Conservation (phyloP, 2,329 filamentous ascomycete species). For the Lasiodiplodia sp. region DNA sequence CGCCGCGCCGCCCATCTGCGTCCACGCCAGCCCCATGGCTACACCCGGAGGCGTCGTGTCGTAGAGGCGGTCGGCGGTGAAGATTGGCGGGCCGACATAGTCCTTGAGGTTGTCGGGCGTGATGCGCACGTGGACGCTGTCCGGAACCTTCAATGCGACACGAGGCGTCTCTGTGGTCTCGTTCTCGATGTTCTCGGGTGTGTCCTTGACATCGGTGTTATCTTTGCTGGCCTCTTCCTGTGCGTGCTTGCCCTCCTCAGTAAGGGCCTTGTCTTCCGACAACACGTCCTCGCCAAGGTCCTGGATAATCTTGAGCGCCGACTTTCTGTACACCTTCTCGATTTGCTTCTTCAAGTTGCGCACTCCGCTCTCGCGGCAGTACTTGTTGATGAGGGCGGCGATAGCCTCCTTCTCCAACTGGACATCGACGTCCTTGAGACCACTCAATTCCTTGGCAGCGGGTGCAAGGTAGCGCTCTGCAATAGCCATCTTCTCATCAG, state of each 20-base stretch:
- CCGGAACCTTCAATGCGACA: slow-evolving; percentile 81
- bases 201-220: slow-evolving; percentile 67
- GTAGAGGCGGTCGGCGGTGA: slow-evolving; percentile 94
- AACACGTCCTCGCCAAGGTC: slow-evolving; percentile 87
- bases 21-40: slow-evolving; percentile 98
- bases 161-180: slow-evolving; percentile 73
- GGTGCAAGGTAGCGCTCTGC: slow-evolving; percentile 92
- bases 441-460: slow-evolving; percentile 91
- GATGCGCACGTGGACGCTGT: slow-evolving; percentile 85
- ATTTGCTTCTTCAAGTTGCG: slow-evolving; percentile 99
- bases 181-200: slow-evolving; percentile 62
- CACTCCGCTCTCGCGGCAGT: slow-evolving; percentile 96
- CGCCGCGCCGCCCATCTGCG: slow-evolving; percentile 92
- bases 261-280: slow-evolving; percentile 81
- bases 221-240: slow-evolving; percentile 75
- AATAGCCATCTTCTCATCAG: slow-evolving; percentile 99
- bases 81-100: slow-evolving; percentile 94
- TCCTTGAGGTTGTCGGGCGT: slow-evolving; percentile 91
- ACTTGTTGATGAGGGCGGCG: slow-evolving; percentile 96
- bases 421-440: slow-evolving; percentile 90
- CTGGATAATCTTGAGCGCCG: slow-evolving; percentile 94
- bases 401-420: slow-evolving; percentile 85
- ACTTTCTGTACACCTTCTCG: slow-evolving; percentile 98
- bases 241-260: slow-evolving; percentile 83
- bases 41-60: slow-evolving; percentile 93